Base-by-base conservation (phyloP, 352 stramenopile species). In the Pythium sp. region DNA sequence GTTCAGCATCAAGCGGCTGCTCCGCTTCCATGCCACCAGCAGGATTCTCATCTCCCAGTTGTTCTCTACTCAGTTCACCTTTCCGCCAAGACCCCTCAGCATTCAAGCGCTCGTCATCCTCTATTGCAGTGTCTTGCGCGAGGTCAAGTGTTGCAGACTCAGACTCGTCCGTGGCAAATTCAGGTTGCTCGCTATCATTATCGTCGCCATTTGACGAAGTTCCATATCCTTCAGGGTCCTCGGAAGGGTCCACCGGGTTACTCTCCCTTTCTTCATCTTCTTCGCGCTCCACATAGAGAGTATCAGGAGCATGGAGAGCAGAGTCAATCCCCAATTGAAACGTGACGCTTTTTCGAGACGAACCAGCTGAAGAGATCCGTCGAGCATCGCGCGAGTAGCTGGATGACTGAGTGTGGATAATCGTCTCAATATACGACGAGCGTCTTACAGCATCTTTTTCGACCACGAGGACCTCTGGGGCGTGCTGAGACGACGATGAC, bases 351-450 rank as follows among this genome's bases (percentile, higher is more conserved):
- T 58, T 65, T 6, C 62, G 62, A 28, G 62, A 53, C 24, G 67
- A 56, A 3, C 67, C 67, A 53, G 67, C 67, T 0, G 67, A 69
- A 20, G 55, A 72, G 22, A 66, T n/a, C 0, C 55, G 55, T 32
- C 67, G 55, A 36, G 54, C 24, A 22, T 72, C 54, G 12, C 12
- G 34, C 20, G 12, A n/a, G 9, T 43, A 9, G n/a, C 41, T n/a
- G 5, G 15, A 34, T 20, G 11, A 14, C 18, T 36, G 56, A 15
- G 56, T 18, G 3, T 58, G 47, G 34, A 43, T 24, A 15, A 30
- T 20, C 3, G 28, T 34, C n/a, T 54, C 64, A 9, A 32, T 55
- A 32, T 32, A 59, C 18, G 64, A 69, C 14, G 43, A 57, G 14
- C 64, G 64, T 12, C 64, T 32, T 5, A 36, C 8, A 3, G 41